A percentile compares a stretch with the other conserved stretches of the same genome.
Evolutionary conservation across 768 basidiomycete genomes (phyloP).

Genomic region (Roridomyces roridus): DNA sequence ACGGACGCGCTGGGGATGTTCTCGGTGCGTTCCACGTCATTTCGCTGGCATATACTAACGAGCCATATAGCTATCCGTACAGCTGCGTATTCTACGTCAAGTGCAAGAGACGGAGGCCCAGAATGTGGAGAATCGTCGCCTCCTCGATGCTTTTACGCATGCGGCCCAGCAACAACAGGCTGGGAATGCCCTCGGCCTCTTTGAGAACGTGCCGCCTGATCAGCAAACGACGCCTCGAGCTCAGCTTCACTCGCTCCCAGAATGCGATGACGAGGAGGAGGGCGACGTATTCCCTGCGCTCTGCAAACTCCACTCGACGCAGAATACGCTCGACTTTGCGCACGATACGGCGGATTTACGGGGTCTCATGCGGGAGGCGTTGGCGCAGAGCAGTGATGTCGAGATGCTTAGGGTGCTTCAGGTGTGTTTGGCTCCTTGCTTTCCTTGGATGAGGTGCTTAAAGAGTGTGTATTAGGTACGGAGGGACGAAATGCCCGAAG

Average conservation of each 20-base stretch:
- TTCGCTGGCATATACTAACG: neutral
- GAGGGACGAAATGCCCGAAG: conserved; percentile 77
- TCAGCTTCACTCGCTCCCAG: neutral
- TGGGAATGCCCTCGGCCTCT: conserved; percentile 14
- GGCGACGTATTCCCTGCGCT: conserved; percentile 30
- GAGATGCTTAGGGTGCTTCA: conserved; percentile 69
- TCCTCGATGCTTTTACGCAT: conserved; percentile 40
- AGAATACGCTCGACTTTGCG: conserved; percentile 54
- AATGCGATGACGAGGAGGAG: neutral
- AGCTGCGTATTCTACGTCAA: conserved; percentile 60
- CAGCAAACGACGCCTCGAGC: conserved; percentile 13
- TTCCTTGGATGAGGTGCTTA: neutral
- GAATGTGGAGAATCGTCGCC: conserved; percentile 38
- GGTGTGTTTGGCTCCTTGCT: conserved; percentile 25
- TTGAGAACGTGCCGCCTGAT: neutral
- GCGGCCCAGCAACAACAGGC: conserved; percentile 5
- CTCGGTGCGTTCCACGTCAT: conserved; percentile 38
- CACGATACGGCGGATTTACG: conserved; percentile 63
- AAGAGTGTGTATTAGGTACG: conserved; percentile 42
- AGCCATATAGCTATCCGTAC: conserved; percentile 45
- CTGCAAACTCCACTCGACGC: conserved; percentile 33
- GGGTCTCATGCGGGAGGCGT: conserved; percentile 61
- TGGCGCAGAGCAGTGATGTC: conserved; percentile 63
- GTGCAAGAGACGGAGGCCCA: conserved; percentile 48
- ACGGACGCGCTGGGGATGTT: conserved; percentile 60